A percentile compares a stretch with the other conserved stretches of the same genome.
Evolutionary conservation across 768 basidiomycete species (phyloP).

Genomic region (Lyophyllum atratum): DNA sequence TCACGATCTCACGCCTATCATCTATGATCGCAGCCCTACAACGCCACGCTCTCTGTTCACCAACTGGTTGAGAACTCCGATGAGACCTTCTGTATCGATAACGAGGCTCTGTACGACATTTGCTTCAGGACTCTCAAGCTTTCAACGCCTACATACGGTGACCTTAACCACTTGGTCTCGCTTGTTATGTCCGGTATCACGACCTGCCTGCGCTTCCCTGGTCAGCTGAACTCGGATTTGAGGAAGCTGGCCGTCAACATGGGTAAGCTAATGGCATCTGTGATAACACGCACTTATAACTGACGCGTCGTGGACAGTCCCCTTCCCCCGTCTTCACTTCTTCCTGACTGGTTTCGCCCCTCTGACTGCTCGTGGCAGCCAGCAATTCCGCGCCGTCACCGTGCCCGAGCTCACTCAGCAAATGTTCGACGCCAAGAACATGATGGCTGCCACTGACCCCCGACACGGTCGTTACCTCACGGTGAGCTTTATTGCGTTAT

Average conservation of each 20-base stretch:
- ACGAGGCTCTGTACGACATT: constrained; percentile 99
- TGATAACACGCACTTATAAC: background rate
- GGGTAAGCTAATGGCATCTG: constrained; percentile 56
- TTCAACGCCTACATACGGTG: constrained; percentile 92
- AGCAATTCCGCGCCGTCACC: constrained; percentile 94
- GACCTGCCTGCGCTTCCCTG: constrained; percentile 98
- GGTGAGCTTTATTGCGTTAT: constrained; percentile 40
- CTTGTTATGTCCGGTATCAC: constrained; percentile 99
- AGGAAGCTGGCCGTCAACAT: constrained; percentile 99
- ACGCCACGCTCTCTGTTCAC: constrained; percentile 97
- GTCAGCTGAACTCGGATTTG: constrained; percentile 98
- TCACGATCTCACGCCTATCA: background rate
- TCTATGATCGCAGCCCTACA: constrained; percentile 75
- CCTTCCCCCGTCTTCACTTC: constrained; percentile 99
- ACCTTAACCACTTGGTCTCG: constrained; percentile 97
- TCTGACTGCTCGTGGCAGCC: constrained; percentile 90
- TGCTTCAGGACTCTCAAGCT: constrained; percentile 98
- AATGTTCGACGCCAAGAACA: constrained; percentile 99
- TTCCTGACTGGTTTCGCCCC: constrained; percentile 98
- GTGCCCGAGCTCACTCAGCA: constrained; percentile 98
- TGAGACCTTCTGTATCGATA: constrained; percentile 99
- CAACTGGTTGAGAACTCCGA: constrained; percentile 99
- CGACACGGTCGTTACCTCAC: constrained; percentile 97
- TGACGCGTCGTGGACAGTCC: constrained; percentile 53
- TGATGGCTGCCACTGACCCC: constrained; percentile 99